phyloP scores from a whole-genome alignment of 371 early-diverging fungal genomes.

The Actinomortierella ambigua region DNA sequence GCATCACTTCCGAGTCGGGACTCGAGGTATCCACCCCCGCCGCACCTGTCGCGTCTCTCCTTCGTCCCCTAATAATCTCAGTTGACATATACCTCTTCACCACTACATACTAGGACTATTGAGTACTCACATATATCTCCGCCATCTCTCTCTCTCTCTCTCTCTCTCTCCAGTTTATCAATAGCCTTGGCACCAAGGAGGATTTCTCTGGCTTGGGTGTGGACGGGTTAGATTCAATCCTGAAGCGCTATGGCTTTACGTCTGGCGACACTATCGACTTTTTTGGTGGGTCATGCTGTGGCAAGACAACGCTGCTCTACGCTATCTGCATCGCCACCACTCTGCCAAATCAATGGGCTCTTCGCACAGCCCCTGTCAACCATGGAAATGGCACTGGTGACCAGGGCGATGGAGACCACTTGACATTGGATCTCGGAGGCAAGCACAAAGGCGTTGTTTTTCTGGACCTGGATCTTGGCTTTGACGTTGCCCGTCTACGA shows the following conservation, averaged over 20 bases:
- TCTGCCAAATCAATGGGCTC: constrained; percentile 9
- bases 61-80: no score
- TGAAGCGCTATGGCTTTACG: constrained; percentile 9
- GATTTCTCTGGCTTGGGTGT: constrained; percentile 11
- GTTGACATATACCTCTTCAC: no score
- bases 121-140: not conserved
- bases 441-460: constrained; percentile 28
- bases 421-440: constrained; percentile 7
- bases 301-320: constrained; percentile 36
- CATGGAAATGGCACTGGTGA: constrained; percentile 29
- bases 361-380: not conserved
- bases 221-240: constrained; percentile 28
- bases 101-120: no score
- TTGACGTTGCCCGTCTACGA: constrained; percentile 12
- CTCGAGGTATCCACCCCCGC: constrained; percentile 33
- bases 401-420: constrained; percentile 3
- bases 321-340: constrained; percentile 36
- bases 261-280: constrained; percentile 39
- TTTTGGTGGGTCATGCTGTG: constrained; percentile 22
- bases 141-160: not conserved
- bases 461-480: constrained; percentile 34
- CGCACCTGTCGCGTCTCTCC: no score
- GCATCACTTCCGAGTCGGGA: constrained; percentile 30
- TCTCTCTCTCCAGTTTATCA: constrained; percentile 3
- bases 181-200: constrained; percentile 3